phyloP scores from a whole-genome alignment of 495 filamentous ascomycete genomes.

The Bacidia gigantensis region DNA sequence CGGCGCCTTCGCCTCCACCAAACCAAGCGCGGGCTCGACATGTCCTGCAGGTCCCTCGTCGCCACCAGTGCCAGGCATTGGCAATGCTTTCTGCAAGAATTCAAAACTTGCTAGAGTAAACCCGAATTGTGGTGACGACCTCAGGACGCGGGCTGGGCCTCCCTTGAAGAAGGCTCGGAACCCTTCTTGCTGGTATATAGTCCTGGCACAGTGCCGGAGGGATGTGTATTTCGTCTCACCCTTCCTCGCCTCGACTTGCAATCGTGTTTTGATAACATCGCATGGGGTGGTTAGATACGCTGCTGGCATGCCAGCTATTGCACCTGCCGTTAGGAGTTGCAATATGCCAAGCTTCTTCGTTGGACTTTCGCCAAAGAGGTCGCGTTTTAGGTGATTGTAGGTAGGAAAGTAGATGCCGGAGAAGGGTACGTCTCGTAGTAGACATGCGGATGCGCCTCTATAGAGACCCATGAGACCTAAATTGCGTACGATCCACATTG shows the following conservation, averaged over 20 bases:
- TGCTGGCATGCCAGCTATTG: constrained; percentile 96
- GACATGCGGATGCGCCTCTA: constrained; percentile 91
- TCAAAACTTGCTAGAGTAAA: constrained; percentile 95
- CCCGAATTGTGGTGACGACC: constrained; percentile 92
- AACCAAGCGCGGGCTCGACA: constrained; percentile 41
- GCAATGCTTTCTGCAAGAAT: constrained; percentile 68
- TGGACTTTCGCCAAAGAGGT: constrained; percentile 81
- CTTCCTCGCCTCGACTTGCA: constrained; percentile 94
- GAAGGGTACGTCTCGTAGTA: constrained; percentile 93
- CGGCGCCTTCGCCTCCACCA: constrained; percentile 45
- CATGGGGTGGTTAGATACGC: constrained; percentile 95
- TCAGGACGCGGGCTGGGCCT: constrained; percentile 82
- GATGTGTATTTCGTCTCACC: constrained; percentile 77
- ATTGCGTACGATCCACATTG: constrained; percentile 94
- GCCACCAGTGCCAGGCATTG: constrained; percentile 56
- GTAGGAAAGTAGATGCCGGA: constrained; percentile 98
- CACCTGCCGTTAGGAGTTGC: constrained; percentile 87
- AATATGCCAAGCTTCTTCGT: constrained; percentile 82
- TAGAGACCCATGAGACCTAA: constrained; percentile 91
- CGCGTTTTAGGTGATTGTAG: constrained; percentile 85
- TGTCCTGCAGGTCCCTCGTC: constrained; percentile 26
- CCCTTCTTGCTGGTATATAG: constrained; percentile 79
- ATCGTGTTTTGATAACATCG: constrained; percentile 96
- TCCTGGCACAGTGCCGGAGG: constrained; percentile 72
- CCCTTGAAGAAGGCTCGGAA: constrained; percentile 97